These are phyloP conservation scores for Basipetospora chlamydospora DNA, from an alignment of 2,329 filamentous ascomycete species.

Conservation along the genomic window DNA sequence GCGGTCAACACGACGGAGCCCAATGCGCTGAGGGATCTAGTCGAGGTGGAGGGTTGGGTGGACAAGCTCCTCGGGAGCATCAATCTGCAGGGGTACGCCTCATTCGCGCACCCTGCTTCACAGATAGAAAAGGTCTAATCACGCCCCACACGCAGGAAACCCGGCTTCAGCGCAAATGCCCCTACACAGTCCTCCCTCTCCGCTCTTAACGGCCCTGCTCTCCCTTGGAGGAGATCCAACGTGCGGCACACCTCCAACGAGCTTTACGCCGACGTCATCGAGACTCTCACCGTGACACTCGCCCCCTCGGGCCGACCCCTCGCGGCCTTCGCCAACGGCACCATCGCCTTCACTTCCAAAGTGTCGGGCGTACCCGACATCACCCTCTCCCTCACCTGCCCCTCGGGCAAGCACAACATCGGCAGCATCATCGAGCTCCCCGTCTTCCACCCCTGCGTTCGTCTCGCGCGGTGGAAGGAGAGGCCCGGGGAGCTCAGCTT, in stretches of 20 bases:
- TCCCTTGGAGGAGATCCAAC: slow-evolving; percentile 84
- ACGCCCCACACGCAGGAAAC: slow-evolving; percentile 20
- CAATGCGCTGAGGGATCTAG: slow-evolving; percentile 79
- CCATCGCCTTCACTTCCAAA: slow-evolving; percentile 87
- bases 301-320: slow-evolving; percentile 82
- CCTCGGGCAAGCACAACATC: slow-evolving; percentile 67
- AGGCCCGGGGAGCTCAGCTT: slow-evolving; percentile 87
- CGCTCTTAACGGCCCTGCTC: slow-evolving; percentile 32
- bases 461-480: slow-evolving; percentile 79
- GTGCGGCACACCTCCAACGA: slow-evolving; percentile 95
- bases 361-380: slow-evolving; percentile 90
- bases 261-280: slow-evolving; percentile 88
- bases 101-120: background rate
- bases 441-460: slow-evolving; percentile 91
- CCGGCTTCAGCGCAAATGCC: slow-evolving; percentile 22
- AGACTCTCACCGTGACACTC: slow-evolving; percentile 74
- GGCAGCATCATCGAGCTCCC: slow-evolving; percentile 67
- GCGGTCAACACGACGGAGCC: slow-evolving; percentile 82
- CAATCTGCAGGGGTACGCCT: slow-evolving; percentile 55
- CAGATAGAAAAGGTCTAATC: background rate
- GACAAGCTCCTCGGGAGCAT: slow-evolving; percentile 82
- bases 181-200: slow-evolving; percentile 24
- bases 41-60: slow-evolving; percentile 83
- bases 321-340: slow-evolving; percentile 76
- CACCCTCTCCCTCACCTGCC: slow-evolving; percentile 63